These are phyloP conservation scores for Neonectria punicea DNA, from an alignment of 2,329 filamentous ascomycete species.

Conservation along the genomic window DNA sequence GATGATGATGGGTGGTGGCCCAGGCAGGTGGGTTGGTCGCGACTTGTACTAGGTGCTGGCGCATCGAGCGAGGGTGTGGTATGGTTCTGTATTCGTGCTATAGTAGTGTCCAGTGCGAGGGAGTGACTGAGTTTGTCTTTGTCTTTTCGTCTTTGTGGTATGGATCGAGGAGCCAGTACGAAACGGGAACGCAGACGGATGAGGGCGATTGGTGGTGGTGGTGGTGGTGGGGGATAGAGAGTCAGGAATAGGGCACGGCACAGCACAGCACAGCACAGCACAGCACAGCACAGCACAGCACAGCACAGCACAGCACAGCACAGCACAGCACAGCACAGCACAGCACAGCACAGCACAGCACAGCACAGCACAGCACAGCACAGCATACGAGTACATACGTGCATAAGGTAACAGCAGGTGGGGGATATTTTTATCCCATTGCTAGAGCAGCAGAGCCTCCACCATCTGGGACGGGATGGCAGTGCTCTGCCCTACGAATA, in stretches of 20 bases:
- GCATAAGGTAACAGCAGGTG: slow-evolving; percentile 20
- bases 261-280: slow-evolving; percentile 14
- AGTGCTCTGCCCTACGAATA: slow-evolving; percentile 21
- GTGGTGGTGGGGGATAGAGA: neutral
- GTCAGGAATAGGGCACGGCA: neutral
- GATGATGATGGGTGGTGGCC: slow-evolving; percentile 1
- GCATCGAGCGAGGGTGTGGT: neutral
- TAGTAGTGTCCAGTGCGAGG: slow-evolving; percentile 2
- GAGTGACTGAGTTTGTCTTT: slow-evolving; percentile 8
- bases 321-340: slow-evolving; percentile 28
- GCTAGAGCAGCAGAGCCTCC: slow-evolving; percentile 33
- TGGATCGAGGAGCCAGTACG: slow-evolving; percentile 11
- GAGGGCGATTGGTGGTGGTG: slow-evolving; percentile 6
- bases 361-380: slow-evolving; percentile 34
- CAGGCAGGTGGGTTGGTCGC: neutral
- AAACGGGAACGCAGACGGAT: neutral
- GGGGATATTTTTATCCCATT: slow-evolving; percentile 41
- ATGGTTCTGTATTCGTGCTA: neutral
- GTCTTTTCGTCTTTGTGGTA: slow-evolving; percentile 4
- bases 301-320: slow-evolving; percentile 21
- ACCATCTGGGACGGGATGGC: slow-evolving; percentile 28
- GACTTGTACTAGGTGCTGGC: neutral
- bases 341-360: slow-evolving; percentile 14
- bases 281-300: slow-evolving; percentile 34
- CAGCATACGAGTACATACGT: slow-evolving; percentile 15